phyloP scores from a whole-genome alignment of 2,329 filamentous ascomycete species.

The Clonostachys solani region DNA sequence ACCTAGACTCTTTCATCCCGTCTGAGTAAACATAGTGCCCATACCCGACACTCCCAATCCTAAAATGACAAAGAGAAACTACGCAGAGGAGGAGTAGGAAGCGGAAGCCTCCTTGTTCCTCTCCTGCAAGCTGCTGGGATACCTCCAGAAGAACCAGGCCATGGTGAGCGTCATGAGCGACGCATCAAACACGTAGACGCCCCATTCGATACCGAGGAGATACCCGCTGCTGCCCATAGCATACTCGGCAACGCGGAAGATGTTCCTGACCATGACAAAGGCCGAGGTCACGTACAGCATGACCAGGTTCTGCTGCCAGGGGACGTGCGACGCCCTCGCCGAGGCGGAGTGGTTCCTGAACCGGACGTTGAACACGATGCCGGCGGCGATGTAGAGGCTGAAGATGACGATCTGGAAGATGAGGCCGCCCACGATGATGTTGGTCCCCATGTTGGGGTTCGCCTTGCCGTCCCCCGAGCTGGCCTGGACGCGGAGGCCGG shows the following conservation, averaged over 20 bases:
- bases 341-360: constrained; percentile 6
- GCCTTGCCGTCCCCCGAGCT: background rate
- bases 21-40: no score
- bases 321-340: constrained; percentile 2
- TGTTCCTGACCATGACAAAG: constrained; percentile 33
- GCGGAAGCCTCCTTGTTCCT: background rate
- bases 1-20: no score
- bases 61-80: no score
- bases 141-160: no score
- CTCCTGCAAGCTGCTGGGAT: background rate
- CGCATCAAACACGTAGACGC: constrained; percentile 33
- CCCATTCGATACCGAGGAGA: constrained; percentile 29
- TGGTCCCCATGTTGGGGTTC: constrained; percentile 22
- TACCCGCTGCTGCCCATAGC: constrained; percentile 30
- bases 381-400: constrained; percentile 41
- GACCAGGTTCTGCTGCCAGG: constrained; percentile 23
- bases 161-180: constrained; percentile 20
- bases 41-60: no score
- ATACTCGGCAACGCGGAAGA: constrained; percentile 43
- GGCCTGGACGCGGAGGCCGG: constrained; percentile 10
- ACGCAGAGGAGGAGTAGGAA: no score
- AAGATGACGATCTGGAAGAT: constrained; percentile 51
- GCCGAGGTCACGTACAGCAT: constrained; percentile 28
- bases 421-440: constrained; percentile 48
- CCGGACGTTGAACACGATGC: constrained; percentile 34